Conservation (phyloP, 2,329 filamentous ascomycete species). For the Lachnellula occidentalis region DNA sequence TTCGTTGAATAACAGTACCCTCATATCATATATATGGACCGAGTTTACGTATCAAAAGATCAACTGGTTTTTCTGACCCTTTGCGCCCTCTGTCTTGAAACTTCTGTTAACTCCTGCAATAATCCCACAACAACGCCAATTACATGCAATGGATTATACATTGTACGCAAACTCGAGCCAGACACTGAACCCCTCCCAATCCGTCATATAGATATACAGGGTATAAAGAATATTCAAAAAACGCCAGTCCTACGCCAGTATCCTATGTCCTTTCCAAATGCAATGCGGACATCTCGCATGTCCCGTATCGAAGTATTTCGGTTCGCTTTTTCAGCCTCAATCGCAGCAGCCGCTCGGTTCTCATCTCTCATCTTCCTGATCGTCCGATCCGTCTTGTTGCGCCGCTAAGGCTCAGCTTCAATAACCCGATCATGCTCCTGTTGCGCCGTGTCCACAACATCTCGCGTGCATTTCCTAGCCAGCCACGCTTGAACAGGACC, state of each 20-base stretch:
- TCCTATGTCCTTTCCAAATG: not conserved
- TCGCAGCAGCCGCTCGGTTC: not conserved
- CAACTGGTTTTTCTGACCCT: too few species aligned
- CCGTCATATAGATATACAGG: not conserved
- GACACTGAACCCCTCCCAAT: not conserved
- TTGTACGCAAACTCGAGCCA: too few species aligned
- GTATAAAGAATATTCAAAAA: not conserved
- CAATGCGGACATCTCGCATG: not conserved
- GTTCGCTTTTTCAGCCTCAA: not conserved
- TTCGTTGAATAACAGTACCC: too few species aligned
- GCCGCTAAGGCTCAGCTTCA: not conserved
- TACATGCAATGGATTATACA: too few species aligned
- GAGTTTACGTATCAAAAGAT: too few species aligned
- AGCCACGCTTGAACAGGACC: constrained; percentile 8
- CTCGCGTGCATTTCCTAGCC: not conserved
- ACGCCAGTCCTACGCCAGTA: not conserved
- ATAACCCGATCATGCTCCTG: not conserved
- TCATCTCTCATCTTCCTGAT: not conserved
- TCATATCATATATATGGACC: too few species aligned
- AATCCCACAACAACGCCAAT: too few species aligned
- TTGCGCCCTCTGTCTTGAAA: too few species aligned
- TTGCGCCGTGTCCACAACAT: not conserved
- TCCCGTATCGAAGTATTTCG: not conserved
- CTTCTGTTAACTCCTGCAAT: too few species aligned
- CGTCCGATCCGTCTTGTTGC: not conserved